Evolutionary conservation across 2,329 filamentous ascomycete genomes (phyloP), one percentile per base, ranked within the genome.

Genomic region (Aspergillus sp.): DNA sequence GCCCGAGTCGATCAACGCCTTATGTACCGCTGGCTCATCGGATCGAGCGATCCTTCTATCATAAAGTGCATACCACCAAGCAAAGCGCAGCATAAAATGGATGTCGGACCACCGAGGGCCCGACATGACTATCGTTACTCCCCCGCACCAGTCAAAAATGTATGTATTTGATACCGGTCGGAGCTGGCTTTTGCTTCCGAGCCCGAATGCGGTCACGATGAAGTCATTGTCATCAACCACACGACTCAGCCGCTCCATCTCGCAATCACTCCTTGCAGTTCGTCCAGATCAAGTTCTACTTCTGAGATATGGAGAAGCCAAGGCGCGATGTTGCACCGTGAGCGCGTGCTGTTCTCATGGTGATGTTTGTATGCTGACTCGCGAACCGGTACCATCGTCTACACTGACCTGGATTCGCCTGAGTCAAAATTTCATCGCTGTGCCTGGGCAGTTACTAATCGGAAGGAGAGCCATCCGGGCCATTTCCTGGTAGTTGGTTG

Each of bases 181-280:
- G 46, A 51, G 34, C 22, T 51, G 25, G 34, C 48, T 38, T 15
- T 17, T 15, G 30, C 47, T 28, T 19, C 54, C 43, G 43, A 22
- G 25, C 15, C 34, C 11, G 34, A 31, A 22, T 58, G 50, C 15
- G 52, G 34, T 62, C 60, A 62, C 49, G 7, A 59, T 62, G 56
- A 62, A 48, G 57, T 62, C 60, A 62, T 54, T 51, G 49, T 53
- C 34, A 50, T 52, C 31, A n/a, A 30, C 25, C 34, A 41, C 34
- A 41, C 34, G 13, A 41, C 34, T 41, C 34, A 6, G 11, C 11
- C 11, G 3, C 1, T 13, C 34, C 8, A 13, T 41, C 34, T 41
- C 11, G 11, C 34, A 51, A 51, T 51, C 49, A 51, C 25, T 28
- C 46, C 15, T 43, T 25, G 19, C 47, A 28, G 15, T 13, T 28